phyloP scores from a whole-genome alignment of 2,329 filamentous ascomycete species.

The Trichoderma asperellum region DNA sequence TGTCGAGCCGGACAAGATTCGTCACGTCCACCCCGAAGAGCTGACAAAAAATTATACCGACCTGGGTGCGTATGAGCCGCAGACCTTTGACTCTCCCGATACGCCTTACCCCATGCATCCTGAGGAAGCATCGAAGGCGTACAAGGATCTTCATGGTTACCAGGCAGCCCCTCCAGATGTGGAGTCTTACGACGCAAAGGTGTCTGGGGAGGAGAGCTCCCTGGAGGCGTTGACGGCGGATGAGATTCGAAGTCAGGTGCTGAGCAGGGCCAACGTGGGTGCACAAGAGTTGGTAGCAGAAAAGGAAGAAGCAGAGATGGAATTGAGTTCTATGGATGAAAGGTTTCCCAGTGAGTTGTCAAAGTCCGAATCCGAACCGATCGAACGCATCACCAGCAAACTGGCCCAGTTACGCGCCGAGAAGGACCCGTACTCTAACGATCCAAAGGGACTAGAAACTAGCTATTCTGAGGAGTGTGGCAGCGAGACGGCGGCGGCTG shows the following conservation, averaged over 20 bases:
- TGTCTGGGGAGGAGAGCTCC: conserved; percentile 32
- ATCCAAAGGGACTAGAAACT: conserved; percentile 54
- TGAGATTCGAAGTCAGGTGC: conserved; percentile 40
- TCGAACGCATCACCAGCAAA: conserved; percentile 31
- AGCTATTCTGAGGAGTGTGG: conserved; percentile 52
- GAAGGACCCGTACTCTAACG: conserved; percentile 48
- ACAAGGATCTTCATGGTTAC: conserved; percentile 49
- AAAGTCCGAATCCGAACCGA: conserved; percentile 40
- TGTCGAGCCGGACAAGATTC: conserved; percentile 36
- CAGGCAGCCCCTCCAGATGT: conserved; percentile 44
- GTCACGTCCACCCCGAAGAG: conserved; percentile 45
- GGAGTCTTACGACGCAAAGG: conserved; percentile 45
- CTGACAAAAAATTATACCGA: conserved; percentile 47
- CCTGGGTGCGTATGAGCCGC: conserved; percentile 46
- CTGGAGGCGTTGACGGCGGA: conserved; percentile 39
- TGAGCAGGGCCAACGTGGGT: conserved; percentile 36
- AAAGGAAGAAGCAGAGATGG: conserved; percentile 39
- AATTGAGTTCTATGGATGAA: conserved; percentile 47
- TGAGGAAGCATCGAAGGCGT: conserved; percentile 45
- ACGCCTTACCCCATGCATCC: conserved; percentile 38
- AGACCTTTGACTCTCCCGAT: conserved; percentile 37
- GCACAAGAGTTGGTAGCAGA: conserved; percentile 32
- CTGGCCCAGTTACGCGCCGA: conserved; percentile 31
- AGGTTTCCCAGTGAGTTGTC: conserved; percentile 42
- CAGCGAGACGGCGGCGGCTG: conserved; percentile 41